Base-by-base conservation (phyloP, 441 rosid species). In the Manihot esculenta region DNA sequence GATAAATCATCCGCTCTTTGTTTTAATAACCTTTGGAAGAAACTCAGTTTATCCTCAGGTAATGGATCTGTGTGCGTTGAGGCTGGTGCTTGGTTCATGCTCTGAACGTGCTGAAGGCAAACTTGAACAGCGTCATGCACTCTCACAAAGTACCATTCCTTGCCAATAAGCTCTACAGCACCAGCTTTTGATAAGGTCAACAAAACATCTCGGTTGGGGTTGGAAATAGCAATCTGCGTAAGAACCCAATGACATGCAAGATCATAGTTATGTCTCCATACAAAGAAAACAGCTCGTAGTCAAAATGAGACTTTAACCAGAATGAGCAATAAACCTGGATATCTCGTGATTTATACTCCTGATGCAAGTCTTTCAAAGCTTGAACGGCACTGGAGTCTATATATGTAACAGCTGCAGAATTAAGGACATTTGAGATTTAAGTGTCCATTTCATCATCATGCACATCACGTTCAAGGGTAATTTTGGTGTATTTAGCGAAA, bases 81-180 rank as follows among this genome's bases (percentile, higher is more conserved):
- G 45, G 71, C 41, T 59, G 78, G 59, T 49, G 71, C 41, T 59
- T 81, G 82, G 68, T 77, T 78, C 54, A 80, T 61, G 80, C 80
- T 81, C 77, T 91, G 92, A 62, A 90, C 92, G 59, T 81, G 88
- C 71, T 88, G 97, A 59, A 95, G 97, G 80, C 99, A 95, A 48
- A 93, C 96, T 70, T 89, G 99, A 56, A 95, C 98, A 0, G 99
- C 97, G 57, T 95, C 99, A 23, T 93, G 99, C 24, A 93, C 92
- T 63, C 99, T 84, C 63, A 95, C 99, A 48, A 89, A 95, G 84
- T 74, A 89, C 98, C 98, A 93, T 62, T 95, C 98, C 72, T 95
- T 93, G 17, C 99, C 99, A 45, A 95, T 84, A 62, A 87, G 84
- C 42, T 91, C 96, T 30, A 91, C 88, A 10, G 87, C 68, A 9